A percentile compares a stretch with the other conserved stretches of the same genome.
These are phyloP conservation scores for Monosporascus ibericus DNA, from an alignment of 2,329 filamentous ascomycete genomes.

Conservation along the genomic window DNA sequence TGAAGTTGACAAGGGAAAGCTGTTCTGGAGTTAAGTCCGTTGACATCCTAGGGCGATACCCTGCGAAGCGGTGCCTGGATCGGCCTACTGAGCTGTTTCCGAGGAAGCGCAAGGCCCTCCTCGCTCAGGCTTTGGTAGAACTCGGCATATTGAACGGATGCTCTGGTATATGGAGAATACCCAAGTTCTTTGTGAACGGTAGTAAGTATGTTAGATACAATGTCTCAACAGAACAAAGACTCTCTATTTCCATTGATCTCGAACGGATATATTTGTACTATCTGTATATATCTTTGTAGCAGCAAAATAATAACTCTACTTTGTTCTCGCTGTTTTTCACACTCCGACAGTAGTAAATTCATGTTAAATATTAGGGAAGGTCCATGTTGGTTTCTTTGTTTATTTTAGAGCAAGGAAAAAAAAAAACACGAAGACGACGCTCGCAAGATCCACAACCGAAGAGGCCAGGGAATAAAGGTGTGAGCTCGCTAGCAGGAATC, in stretches of 20 bases:
- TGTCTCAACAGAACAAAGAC: background rate
- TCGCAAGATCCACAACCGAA: no score
- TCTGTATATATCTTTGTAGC: no score
- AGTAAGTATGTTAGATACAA: background rate
- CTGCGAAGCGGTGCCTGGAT: background rate
- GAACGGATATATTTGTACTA: background rate
- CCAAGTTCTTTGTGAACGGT: background rate
- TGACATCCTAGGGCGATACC: background rate
- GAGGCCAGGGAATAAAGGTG: no score
- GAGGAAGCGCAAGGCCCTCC: background rate
- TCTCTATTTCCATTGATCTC: background rate
- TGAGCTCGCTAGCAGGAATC: no score
- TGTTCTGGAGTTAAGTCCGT: background rate
- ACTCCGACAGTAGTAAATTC: no score
- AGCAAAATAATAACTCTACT: no score
- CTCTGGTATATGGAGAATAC: background rate
- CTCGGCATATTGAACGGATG: background rate
- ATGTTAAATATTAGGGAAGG: no score
- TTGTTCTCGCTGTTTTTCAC: no score
- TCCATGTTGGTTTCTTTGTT: no score
- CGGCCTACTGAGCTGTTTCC: background rate
- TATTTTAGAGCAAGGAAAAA: no score
- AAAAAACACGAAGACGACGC: no score
- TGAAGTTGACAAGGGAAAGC: background rate
- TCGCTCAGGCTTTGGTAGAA: background rate